Evolutionary conservation across 345 rosid genomes (phyloP).

Genomic region (Hibiscus trionum): DNA sequence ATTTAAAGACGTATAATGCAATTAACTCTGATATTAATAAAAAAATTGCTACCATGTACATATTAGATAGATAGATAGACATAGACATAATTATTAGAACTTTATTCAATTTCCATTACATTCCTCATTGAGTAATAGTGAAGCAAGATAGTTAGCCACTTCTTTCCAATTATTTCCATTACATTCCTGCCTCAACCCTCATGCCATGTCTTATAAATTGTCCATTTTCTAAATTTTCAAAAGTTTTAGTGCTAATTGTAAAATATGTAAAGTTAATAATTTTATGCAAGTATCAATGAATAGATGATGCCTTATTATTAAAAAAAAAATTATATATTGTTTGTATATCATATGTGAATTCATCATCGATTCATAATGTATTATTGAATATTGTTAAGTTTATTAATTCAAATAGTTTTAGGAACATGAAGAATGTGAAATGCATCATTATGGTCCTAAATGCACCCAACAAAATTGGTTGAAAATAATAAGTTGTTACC

Average conservation of each 20-base stretch:
- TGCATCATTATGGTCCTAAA: neutral
- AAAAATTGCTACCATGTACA: neutral
- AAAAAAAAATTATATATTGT: no score
- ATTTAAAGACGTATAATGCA: no score
- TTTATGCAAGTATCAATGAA: no score
- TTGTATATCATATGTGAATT: no score
- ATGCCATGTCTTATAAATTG: neutral
- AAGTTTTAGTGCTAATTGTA: neutral
- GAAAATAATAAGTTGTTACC: neutral
- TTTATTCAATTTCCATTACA: neutral
- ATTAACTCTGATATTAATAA: no score
- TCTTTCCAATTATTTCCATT: neutral
- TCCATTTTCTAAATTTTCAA: neutral
- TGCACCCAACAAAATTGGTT: neutral
- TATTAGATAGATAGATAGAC: no score
- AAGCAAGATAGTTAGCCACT: slow-evolving; percentile 12
- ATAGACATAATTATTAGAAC: slow-evolving; percentile 14
- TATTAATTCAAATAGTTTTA: neutral
- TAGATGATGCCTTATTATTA: no score
- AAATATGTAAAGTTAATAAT: no score
- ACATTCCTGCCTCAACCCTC: neutral
- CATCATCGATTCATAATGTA: no score
- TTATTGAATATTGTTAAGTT: no score
- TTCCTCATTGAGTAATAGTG: slow-evolving; percentile 14
- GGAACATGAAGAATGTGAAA: neutral